Evolutionary conservation across 2,329 filamentous ascomycete genomes (phyloP), one percentile per base, ranked within the genome.

Genomic region (Capronia epimyces): DNA sequence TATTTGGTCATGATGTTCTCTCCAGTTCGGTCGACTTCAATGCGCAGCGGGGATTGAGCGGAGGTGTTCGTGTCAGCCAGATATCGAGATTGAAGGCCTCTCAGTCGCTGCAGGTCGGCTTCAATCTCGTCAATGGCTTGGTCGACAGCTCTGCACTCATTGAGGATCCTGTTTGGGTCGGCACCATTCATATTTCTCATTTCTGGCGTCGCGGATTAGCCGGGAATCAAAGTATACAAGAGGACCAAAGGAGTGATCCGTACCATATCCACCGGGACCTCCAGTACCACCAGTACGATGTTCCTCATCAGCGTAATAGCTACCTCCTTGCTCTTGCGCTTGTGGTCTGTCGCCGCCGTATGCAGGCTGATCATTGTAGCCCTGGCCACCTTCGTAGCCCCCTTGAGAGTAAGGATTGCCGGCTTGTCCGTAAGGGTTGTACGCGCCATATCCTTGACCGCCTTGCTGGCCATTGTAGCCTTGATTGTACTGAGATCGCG

Each of bases 1-100:
- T 95, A 95, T 48, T 83, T 76, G 45, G 80, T 80, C 83, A 95
- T 94, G 60, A 90, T 91, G 58, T 91, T 84, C 39, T 83, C 77
- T 59, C 83, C 85, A 51, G 90, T 76, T 50, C 75, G 72, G 57
- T 94, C 87, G 58, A 96, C 80, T 63, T 86, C 79, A 55, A 80
- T 79, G 62, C 79, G 79, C 62, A 82, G 80, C 39, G 79, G 79
- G 53, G 80, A 76, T 63, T 83, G 85, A 47, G 82, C 80, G 43
- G 78, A 74, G 61, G 82, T 83, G 65, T 90, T 86, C 54, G 86
- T 82, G 62, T 89, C 86, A 63, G 83, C 80, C n/a, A 95, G 80
- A 27, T 83, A 80, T 56, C 82, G 78, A 64, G 80, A 79, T 66
- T 91, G 87, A 31, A 88, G 75, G 67, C 77, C 78, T 62, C 82